phyloP scores from a whole-genome alignment of 768 basidiomycete genomes.

The Boletus reticuloceps region DNA sequence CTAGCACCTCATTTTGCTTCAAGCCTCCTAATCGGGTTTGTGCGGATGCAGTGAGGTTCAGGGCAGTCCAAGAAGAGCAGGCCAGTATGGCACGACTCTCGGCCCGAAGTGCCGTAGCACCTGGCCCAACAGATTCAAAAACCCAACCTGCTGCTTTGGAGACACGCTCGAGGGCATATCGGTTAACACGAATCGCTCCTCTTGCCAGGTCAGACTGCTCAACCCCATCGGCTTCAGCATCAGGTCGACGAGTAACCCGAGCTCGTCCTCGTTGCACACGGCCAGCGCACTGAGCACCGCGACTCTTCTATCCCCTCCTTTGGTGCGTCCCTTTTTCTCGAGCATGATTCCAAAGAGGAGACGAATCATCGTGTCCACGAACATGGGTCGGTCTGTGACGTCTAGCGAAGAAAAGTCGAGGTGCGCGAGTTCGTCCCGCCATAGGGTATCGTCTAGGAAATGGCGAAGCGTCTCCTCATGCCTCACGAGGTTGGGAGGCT shows the following conservation, averaged over 20 bases:
- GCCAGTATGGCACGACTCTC: slow-evolving; percentile 68
- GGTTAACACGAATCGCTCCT: slow-evolving; percentile 28
- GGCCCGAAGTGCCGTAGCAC: slow-evolving; percentile 81
- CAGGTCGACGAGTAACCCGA: slow-evolving; percentile 75
- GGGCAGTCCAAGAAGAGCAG: slow-evolving; percentile 66
- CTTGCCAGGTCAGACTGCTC: slow-evolving; percentile 24
- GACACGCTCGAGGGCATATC: slow-evolving; percentile 35
- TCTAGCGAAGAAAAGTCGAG: slow-evolving; percentile 65
- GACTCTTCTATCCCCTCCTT: slow-evolving; percentile 63
- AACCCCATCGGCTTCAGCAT: slow-evolving; percentile 76
- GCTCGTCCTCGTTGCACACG: slow-evolving; percentile 69
- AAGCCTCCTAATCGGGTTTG: slow-evolving; percentile 50
- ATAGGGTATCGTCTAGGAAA: slow-evolving; percentile 81
- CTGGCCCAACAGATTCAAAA: slow-evolving; percentile 80
- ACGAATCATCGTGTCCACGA: slow-evolving; percentile 70
- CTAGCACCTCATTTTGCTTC: slow-evolving; percentile 22
- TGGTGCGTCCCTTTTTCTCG: slow-evolving; percentile 67
- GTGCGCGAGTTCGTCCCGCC: slow-evolving; percentile 82
- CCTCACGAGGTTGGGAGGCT: slow-evolving; percentile 50
- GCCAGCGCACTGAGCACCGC: slow-evolving; percentile 73
- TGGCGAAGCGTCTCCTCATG: slow-evolving; percentile 64
- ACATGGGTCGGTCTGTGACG: slow-evolving; percentile 53
- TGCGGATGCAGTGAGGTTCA: slow-evolving; percentile 63
- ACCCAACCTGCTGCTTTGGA: slow-evolving; percentile 77
- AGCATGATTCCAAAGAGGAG: slow-evolving; percentile 87